Conservation (phyloP, 495 filamentous ascomycete species). For the Penicillium paxilli region DNA sequence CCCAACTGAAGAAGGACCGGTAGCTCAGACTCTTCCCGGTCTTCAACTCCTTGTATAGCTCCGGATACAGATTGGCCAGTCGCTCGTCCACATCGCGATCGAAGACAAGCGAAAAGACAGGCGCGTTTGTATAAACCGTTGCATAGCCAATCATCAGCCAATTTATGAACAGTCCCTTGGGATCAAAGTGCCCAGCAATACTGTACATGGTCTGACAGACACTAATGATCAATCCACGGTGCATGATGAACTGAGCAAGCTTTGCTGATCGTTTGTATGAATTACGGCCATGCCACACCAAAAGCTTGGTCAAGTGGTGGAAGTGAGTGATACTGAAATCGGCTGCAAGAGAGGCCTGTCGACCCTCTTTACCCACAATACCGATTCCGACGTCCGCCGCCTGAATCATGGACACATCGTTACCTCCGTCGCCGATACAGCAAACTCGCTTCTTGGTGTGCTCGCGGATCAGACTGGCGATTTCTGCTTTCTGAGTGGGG, state of each 20-base stretch:
- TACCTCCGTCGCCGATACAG: conserved; percentile 96
- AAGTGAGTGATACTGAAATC: conserved; percentile 97
- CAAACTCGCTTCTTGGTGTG: conserved; percentile 92
- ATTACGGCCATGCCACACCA: conserved; percentile 98
- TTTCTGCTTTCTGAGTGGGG: conserved; percentile 94
- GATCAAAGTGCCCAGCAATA: conserved; percentile 86
- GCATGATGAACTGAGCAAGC: conserved; percentile 96
- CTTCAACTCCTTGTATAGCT: conserved; percentile 95
- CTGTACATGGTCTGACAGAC: conserved; percentile 98
- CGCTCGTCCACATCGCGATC: conserved; percentile 94
- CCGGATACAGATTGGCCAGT: conserved; percentile 91
- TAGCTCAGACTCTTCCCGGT: conserved; percentile 82
- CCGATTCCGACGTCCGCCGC: conserved; percentile 97
- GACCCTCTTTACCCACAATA: conserved; percentile 96
- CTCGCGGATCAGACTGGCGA: conserved; percentile 86
- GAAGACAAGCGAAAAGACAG: conserved; percentile 94
- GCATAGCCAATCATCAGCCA: conserved; percentile 98
- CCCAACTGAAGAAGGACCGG: conserved; percentile 94
- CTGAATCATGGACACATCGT: conserved; percentile 99
- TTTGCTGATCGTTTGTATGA: conserved; percentile 96
- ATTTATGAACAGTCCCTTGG: conserved; percentile 90
- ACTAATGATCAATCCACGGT: conserved; percentile 90
- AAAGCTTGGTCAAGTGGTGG: conserved; percentile 90
- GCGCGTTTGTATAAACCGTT: conserved; percentile 91
- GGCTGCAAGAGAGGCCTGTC: conserved; percentile 90